phyloP scores from a whole-genome alignment of 306 rosid species.

The Morella rubra region DNA sequence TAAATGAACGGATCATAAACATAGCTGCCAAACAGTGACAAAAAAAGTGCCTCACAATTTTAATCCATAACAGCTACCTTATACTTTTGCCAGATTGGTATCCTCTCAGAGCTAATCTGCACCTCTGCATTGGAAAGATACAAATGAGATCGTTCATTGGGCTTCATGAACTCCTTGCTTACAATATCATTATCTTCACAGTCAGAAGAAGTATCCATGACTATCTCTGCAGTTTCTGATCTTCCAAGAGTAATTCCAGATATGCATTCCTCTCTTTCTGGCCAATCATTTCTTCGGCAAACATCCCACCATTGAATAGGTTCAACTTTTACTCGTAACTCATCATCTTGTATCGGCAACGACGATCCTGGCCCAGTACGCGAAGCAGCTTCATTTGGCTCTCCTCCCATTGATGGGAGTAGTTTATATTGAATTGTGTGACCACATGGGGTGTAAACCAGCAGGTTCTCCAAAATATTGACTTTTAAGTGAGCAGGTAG shows the following conservation, averaged over 20 bases:
- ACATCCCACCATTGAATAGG: slow-evolving; percentile 97
- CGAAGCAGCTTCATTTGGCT: slow-evolving; percentile 55
- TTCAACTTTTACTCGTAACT: slow-evolving; percentile 84
- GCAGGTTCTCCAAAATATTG: slow-evolving; percentile 73
- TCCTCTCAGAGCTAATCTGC: slow-evolving; percentile 75
- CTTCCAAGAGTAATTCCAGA: slow-evolving; percentile 46
- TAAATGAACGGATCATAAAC: slow-evolving; percentile 28
- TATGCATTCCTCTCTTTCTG: slow-evolving; percentile 72
- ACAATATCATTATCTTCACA: slow-evolving; percentile 45
- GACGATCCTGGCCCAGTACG: slow-evolving; percentile 52
- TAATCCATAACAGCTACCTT: slow-evolving; percentile 55
- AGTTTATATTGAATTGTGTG: slow-evolving; percentile 77
- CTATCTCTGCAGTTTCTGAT: slow-evolving; percentile 44
- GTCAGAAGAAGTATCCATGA: slow-evolving; percentile 52
- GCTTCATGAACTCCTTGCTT: slow-evolving; percentile 42
- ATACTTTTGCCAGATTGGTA: slow-evolving; percentile 84
- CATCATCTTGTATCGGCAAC: slow-evolving; percentile 75
- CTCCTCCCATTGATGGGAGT: slow-evolving; percentile 67
- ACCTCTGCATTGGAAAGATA: slow-evolving; percentile 87
- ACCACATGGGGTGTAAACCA: slow-evolving; percentile 84
- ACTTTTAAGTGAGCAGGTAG: slow-evolving; percentile 37
- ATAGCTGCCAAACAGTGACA: slow-evolving; percentile 21
- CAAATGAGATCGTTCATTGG: slow-evolving; percentile 52
- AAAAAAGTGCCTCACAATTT: slow-evolving; percentile 16
- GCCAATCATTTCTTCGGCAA: slow-evolving; percentile 88